phyloP scores from a whole-genome alignment of 176 grass and related monocot species.

The Triticum dicoccoides region DNA sequence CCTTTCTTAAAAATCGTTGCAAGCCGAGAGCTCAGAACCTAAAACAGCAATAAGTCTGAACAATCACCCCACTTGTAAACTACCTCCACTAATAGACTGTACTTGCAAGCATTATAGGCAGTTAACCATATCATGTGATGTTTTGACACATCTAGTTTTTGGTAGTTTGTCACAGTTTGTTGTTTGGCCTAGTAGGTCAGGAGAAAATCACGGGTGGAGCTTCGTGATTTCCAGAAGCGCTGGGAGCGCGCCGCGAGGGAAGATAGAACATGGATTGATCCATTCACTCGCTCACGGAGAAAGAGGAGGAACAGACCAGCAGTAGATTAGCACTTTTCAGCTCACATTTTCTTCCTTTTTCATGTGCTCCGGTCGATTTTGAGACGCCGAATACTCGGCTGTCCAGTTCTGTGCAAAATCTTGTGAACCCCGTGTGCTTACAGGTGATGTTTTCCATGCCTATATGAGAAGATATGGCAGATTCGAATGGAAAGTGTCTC shows the following conservation, averaged over 20 bases:
- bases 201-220: constrained; percentile 55
- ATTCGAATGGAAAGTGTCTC: not conserved
- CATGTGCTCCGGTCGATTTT: not conserved
- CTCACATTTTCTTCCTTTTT: not conserved
- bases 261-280: constrained; percentile 64
- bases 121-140: not conserved
- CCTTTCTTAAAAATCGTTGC: not conserved
- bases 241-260: constrained; percentile 65
- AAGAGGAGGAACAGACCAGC: constrained; percentile 26
- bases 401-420: not conserved
- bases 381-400: not conserved
- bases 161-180: not conserved
- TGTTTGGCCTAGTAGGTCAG: constrained; percentile 34
- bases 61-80: constrained; percentile 6
- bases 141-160: not conserved
- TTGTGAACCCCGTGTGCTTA: not conserved
- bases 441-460: not conserved
- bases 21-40: not conserved
- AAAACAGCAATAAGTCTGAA: not conserved
- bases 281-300: constrained; percentile 38
- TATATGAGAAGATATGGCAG: not conserved
- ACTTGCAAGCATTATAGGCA: not conserved
- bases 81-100: not conserved
- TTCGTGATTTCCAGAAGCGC: constrained; percentile 56
- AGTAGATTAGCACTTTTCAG: constrained; percentile 21